These are phyloP conservation scores for Helminthosporium solani DNA, from an alignment of 2,329 filamentous ascomycete genomes.

Conservation along the genomic window DNA sequence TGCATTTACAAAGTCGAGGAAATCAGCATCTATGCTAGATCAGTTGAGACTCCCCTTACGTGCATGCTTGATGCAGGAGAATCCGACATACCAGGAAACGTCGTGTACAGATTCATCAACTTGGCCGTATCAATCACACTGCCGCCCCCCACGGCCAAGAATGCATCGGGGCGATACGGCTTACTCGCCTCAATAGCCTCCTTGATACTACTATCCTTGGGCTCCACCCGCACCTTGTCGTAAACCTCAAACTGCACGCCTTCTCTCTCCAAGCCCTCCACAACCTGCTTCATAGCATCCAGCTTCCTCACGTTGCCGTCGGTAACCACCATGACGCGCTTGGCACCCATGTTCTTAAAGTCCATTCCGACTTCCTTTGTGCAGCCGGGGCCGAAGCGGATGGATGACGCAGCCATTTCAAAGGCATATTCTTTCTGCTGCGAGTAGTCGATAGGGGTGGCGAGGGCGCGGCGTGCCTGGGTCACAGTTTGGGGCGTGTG, in stretches of 20 bases:
- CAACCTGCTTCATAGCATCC: constrained; percentile 84
- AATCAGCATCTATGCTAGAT: constrained; percentile 67
- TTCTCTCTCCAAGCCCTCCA: constrained; percentile 75
- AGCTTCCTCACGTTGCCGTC: constrained; percentile 79
- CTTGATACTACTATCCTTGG: constrained; percentile 89
- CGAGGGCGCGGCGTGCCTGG: constrained; percentile 62
- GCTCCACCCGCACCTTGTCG: constrained; percentile 79
- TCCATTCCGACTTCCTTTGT: constrained; percentile 99
- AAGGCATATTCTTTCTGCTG: constrained; percentile 95
- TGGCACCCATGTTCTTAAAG: constrained; percentile 83
- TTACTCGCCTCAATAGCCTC: constrained; percentile 87
- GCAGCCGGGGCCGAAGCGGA: constrained; percentile 88
- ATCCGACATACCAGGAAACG: constrained; percentile 60
- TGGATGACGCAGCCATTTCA: constrained; percentile 94
- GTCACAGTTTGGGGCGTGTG: constrained; percentile 44
- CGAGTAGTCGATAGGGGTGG: constrained; percentile 71
- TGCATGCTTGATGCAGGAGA: no score
- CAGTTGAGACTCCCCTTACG: no score
- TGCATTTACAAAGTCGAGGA: constrained; percentile 96
- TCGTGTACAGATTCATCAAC: constrained; percentile 94
- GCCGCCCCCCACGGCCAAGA: constrained; percentile 86
- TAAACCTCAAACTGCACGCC: constrained; percentile 80
- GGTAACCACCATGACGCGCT: constrained; percentile 88
- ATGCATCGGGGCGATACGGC: constrained; percentile 78
- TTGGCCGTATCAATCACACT: constrained; percentile 98